Evolutionary conservation across 441 rosid genomes (phyloP).

Genomic region (Sinapis alba): DNA sequence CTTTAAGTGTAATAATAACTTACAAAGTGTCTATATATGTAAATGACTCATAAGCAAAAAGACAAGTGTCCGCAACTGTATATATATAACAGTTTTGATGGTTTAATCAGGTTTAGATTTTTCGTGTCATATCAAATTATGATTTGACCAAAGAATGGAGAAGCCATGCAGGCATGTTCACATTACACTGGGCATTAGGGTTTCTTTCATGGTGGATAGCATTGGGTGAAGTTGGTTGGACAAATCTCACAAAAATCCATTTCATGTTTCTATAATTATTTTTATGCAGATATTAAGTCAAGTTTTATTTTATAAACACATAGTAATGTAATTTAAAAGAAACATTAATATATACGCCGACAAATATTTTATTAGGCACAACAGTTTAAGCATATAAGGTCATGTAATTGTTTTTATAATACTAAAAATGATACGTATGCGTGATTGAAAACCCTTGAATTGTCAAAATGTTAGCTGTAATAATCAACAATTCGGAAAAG

Average conservation of each 20-base stretch:
- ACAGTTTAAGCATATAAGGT: neutral
- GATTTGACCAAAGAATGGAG: conserved; percentile 10
- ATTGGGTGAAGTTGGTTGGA: conserved; percentile 98
- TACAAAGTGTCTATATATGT: no score
- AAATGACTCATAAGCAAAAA: neutral
- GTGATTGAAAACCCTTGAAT: conserved; percentile 42
- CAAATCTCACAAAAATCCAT: conserved; percentile 44
- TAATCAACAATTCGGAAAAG: conserved; percentile 50
- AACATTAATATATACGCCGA: conserved; percentile 38
- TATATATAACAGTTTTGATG: conserved; percentile 3
- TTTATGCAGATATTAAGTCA: conserved; percentile 37
- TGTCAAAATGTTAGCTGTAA: conserved; percentile 91
- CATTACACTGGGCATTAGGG: conserved; percentile 42
- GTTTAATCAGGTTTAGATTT: conserved; percentile 1
- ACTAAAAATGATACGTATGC: conserved; percentile 16
- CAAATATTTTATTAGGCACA: conserved; percentile 26
- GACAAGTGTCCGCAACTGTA: conserved; percentile 4
- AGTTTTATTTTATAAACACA: conserved; percentile 20
- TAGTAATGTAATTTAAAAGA: conserved; percentile 31
- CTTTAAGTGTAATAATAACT: no score
- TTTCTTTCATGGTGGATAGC: conserved; percentile 71
- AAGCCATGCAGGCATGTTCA: conserved; percentile 42
- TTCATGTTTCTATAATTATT: conserved; percentile 22
- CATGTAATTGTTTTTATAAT: conserved; percentile 1
- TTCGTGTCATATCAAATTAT: neutral